Evolutionary conservation across 1,284 basidiomycete species (phyloP), one percentile per base, ranked within the genome.

Genomic region (Boletus smithii): DNA sequence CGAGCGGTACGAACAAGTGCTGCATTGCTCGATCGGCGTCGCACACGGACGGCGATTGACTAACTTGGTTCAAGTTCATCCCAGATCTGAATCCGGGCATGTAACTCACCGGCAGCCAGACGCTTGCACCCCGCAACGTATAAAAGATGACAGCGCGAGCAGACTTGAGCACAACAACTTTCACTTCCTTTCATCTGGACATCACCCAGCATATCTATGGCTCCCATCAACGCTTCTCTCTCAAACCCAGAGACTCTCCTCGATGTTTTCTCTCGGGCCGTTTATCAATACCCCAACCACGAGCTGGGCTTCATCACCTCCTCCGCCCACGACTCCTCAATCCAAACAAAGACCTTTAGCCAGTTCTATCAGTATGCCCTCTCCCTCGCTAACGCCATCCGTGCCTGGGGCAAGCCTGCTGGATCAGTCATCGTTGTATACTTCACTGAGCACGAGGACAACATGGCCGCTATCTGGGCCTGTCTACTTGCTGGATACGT

Each of bases 401-500:
- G 37, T 10, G 14, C 53, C 60, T 39, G 27, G 48, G 5, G 52
- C 14, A 65, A 62, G 32, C 63, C 63, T 18, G 14, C 40, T 3
- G 57, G 60, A 1, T 64, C 60, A 3, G 17, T 65, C 26, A 22
- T 62, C 20, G 46, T 62, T 1, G 53, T 61, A 4, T 65, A 61
- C 23, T 27, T 64, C 22, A 65, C 60, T 1, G 59, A 61, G 27
- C 60, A 65, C 11, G 62, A 63, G 33, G 59, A 63, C 36, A 65
- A 51, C 26, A 63, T 61, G 59, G 53, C 56, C 7, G 62, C 58
- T 3, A 23, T 61, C 17, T 61, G 62, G 62, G 56, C 62, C 0
- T 65, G 58, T 40, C 45, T 61, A 1, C 41, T 60, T 1, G 60
- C 59, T 2, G 59, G 59, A 14, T 63, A 63, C 34, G 46, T 65